Evolutionary conservation across 768 basidiomycete genomes (phyloP).

Genomic region (Paxillus rubicundulus): DNA sequence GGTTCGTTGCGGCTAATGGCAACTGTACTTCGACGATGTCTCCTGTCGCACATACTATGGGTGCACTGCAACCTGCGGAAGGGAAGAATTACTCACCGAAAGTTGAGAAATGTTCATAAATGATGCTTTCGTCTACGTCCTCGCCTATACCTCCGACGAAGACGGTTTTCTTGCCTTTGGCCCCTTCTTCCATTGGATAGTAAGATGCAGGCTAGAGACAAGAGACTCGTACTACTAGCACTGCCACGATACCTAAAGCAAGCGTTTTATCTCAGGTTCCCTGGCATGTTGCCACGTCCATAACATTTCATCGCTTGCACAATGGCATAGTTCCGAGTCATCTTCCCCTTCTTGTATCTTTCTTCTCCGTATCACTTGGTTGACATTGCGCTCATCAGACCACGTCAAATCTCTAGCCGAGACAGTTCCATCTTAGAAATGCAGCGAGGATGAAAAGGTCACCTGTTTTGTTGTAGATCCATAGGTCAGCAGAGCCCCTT

Average conservation of each 20-base stretch:
- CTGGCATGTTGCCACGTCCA: background rate
- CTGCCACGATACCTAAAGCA: slow-evolving; percentile 4
- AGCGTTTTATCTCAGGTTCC: slow-evolving; percentile 12
- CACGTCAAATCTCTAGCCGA: background rate
- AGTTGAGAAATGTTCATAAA: slow-evolving; percentile 79
- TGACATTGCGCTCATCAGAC: background rate
- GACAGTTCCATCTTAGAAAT: background rate
- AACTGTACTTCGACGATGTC: slow-evolving; percentile 92
- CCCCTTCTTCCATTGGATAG: slow-evolving; percentile 70
- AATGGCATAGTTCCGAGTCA: too few relatives aligned
- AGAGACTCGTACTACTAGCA: background rate
- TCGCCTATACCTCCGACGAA: slow-evolving; percentile 83
- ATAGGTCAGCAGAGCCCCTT: too few relatives aligned
- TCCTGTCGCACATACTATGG: slow-evolving; percentile 48
- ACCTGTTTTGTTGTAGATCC: background rate
- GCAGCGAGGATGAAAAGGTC: slow-evolving; percentile 3
- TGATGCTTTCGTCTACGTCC: slow-evolving; percentile 73
- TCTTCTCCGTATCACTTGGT: slow-evolving; percentile 7
- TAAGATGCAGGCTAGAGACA: background rate
- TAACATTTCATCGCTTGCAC: background rate
- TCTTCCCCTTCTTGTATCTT: slow-evolving; percentile 1
- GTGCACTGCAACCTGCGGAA: slow-evolving; percentile 1
- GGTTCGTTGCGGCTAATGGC: slow-evolving; percentile 74
- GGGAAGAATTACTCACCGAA: slow-evolving; percentile 60
- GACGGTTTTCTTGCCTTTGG: slow-evolving; percentile 81